Percentiles rank a stretch among this genome's conserved stretches.
Evolutionary conservation across 495 filamentous ascomycete species (phyloP).

Genomic region (Pseudoneurospora amorphoporcata): DNA sequence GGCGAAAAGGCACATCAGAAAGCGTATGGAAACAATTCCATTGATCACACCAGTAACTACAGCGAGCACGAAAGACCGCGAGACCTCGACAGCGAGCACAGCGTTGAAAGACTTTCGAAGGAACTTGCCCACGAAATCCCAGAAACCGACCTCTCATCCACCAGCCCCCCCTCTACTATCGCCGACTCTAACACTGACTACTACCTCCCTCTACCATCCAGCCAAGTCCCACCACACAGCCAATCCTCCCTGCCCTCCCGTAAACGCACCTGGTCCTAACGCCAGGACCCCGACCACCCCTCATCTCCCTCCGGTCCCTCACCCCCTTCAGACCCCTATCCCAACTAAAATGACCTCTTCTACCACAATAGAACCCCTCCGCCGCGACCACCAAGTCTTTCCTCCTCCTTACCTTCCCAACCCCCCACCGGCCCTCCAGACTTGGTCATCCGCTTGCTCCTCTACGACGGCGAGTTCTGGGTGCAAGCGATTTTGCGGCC

Average conservation of each 20-base stretch:
- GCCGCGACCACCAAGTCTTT: not conserved
- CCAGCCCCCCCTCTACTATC: not conserved
- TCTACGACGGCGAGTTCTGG: not conserved
- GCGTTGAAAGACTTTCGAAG: rapidly evolving
- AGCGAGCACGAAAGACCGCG: no score
- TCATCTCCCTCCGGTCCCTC: not conserved
- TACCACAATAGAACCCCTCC: no score
- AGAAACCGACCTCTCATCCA: not conserved
- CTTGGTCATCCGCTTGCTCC: not conserved
- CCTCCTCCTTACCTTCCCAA: not conserved
- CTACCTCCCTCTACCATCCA: not conserved
- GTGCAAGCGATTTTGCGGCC: not conserved
- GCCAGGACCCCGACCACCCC: not conserved
- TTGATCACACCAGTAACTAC: not conserved
- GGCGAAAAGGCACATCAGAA: not conserved
- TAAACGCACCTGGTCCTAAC: not conserved
- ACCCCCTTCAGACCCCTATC: not conserved
- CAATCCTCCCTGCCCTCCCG: not conserved
- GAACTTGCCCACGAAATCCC: not conserved
- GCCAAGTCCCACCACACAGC: not conserved
- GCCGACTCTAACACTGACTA: not conserved
- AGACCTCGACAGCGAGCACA: no score
- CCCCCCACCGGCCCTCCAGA: not conserved
- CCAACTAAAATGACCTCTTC: no score
- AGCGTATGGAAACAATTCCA: not conserved